phyloP scores from a whole-genome alignment of 75 land plant genomes.

The Pinus tabuliformis region DNA sequence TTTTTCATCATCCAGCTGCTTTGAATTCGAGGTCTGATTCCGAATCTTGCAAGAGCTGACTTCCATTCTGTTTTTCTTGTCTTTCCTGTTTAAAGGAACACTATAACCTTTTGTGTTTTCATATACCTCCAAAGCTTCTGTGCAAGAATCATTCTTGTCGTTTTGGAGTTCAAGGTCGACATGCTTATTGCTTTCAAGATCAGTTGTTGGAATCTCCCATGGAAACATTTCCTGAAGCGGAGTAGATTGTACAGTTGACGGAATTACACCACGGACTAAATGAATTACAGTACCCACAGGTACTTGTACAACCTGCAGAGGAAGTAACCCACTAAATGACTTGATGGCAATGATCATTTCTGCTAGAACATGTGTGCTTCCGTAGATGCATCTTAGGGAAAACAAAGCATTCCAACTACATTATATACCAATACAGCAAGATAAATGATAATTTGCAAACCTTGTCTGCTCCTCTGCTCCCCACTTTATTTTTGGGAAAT shows the following conservation, averaged over 20 bases:
- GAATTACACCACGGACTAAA: conserved; percentile 68
- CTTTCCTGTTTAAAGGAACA: background rate
- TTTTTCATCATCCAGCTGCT: background rate
- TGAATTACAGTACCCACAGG: conserved; percentile 98
- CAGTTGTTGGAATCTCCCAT: conserved; percentile 54
- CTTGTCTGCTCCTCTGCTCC: conserved; percentile 88
- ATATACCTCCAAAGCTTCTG: background rate
- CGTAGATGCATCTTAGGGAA: background rate
- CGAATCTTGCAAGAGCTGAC: background rate
- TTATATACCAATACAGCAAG: background rate
- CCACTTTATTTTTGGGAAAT: conserved; percentile 72
- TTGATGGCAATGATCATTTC: background rate
- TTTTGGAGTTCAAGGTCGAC: background rate
- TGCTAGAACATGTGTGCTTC: background rate
- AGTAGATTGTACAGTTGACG: conserved; percentile 29
- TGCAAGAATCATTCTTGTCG: background rate
- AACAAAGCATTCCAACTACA: background rate
- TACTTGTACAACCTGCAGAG: conserved; percentile 67
- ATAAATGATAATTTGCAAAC: conserved; percentile 24
- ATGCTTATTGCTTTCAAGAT: background rate
- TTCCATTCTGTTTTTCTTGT: background rate
- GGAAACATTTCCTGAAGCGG: conserved; percentile 36
- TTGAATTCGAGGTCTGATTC: background rate
- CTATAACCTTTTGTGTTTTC: background rate
- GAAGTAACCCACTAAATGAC: background rate